Evolutionary conservation across 2,329 filamentous ascomycete genomes (phyloP).

Genomic region (Claviceps sp.): DNA sequence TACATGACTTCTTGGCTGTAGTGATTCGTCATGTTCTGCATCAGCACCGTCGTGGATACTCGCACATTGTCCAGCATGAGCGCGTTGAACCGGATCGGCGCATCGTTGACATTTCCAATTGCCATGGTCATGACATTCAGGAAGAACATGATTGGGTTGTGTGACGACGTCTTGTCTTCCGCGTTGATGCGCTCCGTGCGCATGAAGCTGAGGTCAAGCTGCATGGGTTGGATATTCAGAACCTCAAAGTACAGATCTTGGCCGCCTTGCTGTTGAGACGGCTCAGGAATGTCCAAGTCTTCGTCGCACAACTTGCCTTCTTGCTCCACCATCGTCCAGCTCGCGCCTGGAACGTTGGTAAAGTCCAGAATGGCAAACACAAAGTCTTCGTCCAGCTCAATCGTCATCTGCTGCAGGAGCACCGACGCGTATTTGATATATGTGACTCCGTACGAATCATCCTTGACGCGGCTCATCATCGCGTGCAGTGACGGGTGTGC

Average conservation of each 20-base stretch:
- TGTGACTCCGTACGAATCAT: slow-evolving; percentile 92
- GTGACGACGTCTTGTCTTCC: slow-evolving; percentile 81
- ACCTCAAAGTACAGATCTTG: slow-evolving; percentile 98
- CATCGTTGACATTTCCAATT: slow-evolving; percentile 97
- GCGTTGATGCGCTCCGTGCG: slow-evolving; percentile 93
- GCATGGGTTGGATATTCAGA: slow-evolving; percentile 94
- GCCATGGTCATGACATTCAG: slow-evolving; percentile 99
- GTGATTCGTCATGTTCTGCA: slow-evolving; percentile 80
- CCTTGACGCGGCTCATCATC: slow-evolving; percentile 88
- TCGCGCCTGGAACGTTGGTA: slow-evolving; percentile 79
- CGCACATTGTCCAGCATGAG: slow-evolving; percentile 90
- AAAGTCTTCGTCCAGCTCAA: slow-evolving; percentile 96
- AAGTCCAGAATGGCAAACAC: slow-evolving; percentile 94
- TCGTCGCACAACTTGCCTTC: slow-evolving; percentile 84
- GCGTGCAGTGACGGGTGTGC: slow-evolving; percentile 88
- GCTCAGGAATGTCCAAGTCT: slow-evolving; percentile 80
- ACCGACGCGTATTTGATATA: slow-evolving; percentile 98
- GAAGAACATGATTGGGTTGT: slow-evolving; percentile 96
- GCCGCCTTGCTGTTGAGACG: slow-evolving; percentile 66
- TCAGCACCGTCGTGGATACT: slow-evolving; percentile 70
- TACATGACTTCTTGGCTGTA: slow-evolving; percentile 94
- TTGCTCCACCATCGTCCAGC: slow-evolving; percentile 54
- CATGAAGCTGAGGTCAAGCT: slow-evolving; percentile 92
- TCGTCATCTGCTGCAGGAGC: slow-evolving; percentile 90
- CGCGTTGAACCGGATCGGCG: slow-evolving; percentile 84